phyloP scores from a whole-genome alignment of 2,329 filamentous ascomycete genomes.

The Botrytis cinerea region DNA sequence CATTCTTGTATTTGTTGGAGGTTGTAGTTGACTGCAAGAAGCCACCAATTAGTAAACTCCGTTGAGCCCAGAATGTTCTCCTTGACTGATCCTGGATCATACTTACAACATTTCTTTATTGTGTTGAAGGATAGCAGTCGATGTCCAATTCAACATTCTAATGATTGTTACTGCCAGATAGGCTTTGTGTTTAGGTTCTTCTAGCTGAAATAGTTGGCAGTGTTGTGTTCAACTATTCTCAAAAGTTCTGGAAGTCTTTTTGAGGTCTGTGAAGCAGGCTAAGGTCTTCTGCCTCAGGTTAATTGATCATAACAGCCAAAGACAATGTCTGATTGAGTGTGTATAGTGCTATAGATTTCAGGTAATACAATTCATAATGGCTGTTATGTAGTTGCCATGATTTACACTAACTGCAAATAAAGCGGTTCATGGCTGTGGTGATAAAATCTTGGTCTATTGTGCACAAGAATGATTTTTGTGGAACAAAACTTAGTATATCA shows the following conservation, averaged over 20 bases:
- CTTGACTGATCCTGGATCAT: not conserved
- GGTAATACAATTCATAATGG: fast-evolving
- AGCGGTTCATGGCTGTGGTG: not conserved
- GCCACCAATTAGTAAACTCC: not conserved
- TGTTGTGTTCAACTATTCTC: not conserved
- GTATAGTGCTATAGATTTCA: not conserved
- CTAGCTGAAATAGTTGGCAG: not conserved
- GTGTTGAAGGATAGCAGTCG: too few species aligned
- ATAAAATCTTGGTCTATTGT: not conserved
- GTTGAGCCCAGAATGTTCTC: too few species aligned
- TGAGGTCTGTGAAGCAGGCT: not conserved
- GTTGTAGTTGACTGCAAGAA: not conserved
- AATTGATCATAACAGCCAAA: not conserved
- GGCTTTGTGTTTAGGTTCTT: not conserved
- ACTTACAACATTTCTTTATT: not conserved
- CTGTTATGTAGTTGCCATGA: not conserved
- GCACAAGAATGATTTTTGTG: not conserved
- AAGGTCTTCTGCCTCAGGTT: not conserved
- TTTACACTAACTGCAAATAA: not conserved
- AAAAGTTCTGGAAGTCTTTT: not conserved
- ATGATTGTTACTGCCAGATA: not conserved
- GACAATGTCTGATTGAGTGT: not conserved
- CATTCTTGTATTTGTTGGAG: not conserved
- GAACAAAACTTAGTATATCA: not conserved
- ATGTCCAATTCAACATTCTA: not conserved